Percentiles rank a stretch among this genome's conserved stretches.
These are phyloP conservation scores for Orobanche coerulescens DNA, from an alignment of 257 asterid genomes.

Conservation along the genomic window DNA sequence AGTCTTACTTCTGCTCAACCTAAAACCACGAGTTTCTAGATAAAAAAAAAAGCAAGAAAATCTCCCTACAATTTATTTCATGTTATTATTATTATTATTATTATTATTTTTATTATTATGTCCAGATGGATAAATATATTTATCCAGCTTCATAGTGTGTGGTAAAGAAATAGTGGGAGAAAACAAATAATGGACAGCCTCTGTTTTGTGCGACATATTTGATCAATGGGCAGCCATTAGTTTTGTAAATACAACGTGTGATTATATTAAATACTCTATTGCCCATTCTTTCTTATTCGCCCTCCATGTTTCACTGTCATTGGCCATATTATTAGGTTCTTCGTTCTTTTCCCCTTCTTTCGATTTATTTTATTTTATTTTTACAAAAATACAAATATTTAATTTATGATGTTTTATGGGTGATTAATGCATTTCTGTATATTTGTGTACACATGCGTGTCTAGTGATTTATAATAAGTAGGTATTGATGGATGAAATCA, in stretches of 20 bases:
- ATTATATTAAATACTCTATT: constrained; percentile 16
- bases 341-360: neutral
- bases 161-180: constrained; percentile 11
- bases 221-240: constrained; percentile 29
- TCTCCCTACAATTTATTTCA: too few relatives aligned
- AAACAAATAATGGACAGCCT: constrained; percentile 26
- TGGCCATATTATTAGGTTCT: constrained; percentile 16
- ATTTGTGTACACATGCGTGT: neutral
- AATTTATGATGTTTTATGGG: neutral
- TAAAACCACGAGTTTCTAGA: too few relatives aligned
- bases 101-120: neutral
- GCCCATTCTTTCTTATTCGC: constrained; percentile 21
- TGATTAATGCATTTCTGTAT: constrained; percentile 1
- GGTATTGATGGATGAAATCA: neutral
- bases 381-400: too few relatives aligned
- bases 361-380: neutral
- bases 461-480: too few relatives aligned
- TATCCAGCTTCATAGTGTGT: constrained; percentile 4
- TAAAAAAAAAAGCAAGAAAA: neutral
- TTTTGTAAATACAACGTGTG: constrained; percentile 21
- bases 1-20: too few relatives aligned
- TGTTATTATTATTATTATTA: too few relatives aligned
- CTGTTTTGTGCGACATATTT: constrained; percentile 15
- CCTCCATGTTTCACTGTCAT: constrained; percentile 35
- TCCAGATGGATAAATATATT: neutral